These are phyloP conservation scores for Cyclocybe cylindracea DNA, from an alignment of 768 basidiomycete genomes.

Conservation along the genomic window DNA sequence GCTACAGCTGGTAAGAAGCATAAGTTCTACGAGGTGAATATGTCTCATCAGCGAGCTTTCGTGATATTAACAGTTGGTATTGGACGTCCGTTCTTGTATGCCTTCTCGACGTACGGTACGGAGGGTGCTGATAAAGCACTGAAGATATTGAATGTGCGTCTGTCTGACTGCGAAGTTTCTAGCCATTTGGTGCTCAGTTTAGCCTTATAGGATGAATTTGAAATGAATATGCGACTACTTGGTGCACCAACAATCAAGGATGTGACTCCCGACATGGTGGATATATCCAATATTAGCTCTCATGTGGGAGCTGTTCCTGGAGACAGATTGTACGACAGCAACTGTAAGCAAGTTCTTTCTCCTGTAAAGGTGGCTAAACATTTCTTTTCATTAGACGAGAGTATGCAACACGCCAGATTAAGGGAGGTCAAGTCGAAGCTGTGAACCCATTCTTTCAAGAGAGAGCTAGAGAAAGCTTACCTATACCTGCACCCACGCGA, in stretches of 20 bases:
- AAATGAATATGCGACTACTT: constrained; percentile 93
- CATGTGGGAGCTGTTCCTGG: constrained; percentile 71
- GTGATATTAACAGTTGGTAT: constrained; percentile 50
- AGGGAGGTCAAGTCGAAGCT: constrained; percentile 29
- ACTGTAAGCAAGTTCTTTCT: constrained; percentile 67
- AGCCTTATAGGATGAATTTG: constrained; percentile 89
- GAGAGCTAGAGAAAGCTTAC: no score
- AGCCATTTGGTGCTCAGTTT: constrained; percentile 24
- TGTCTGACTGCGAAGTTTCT: background rate
- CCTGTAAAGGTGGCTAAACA: constrained; percentile 17
- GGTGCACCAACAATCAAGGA: constrained; percentile 82
- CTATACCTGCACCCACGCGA: background rate
- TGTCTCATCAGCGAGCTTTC: constrained; percentile 8
- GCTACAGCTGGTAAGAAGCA: constrained; percentile 49
- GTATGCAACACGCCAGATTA: constrained; percentile 34
- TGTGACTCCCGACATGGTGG: constrained; percentile 88
- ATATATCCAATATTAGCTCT: constrained; percentile 65
- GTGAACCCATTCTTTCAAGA: constrained; percentile 6
- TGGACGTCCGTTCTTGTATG: constrained; percentile 86
- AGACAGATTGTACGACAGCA: constrained; percentile 75
- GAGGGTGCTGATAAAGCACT: constrained; percentile 86
- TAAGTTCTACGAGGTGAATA: background rate
- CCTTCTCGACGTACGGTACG: constrained; percentile 85
- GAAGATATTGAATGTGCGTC: constrained; percentile 71
- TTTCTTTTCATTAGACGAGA: constrained; percentile 29